phyloP scores from a whole-genome alignment of 352 stramenopile genomes.

The Phytopythium helicoides region DNA sequence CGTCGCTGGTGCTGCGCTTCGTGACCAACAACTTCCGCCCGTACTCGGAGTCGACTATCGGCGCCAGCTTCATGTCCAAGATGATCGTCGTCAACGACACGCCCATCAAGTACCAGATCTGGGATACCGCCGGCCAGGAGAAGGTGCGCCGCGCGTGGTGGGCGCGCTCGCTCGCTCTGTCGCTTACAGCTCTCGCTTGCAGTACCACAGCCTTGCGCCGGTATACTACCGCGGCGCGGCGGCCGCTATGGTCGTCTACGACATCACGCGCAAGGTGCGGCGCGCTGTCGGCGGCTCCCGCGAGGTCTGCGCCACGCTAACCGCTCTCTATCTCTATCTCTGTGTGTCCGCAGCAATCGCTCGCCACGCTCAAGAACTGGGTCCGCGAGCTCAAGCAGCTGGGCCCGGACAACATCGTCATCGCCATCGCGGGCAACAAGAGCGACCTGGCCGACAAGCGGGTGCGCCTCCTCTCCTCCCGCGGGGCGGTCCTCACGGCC shows the following conservation, averaged over 20 bases:
- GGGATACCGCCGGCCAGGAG: slow-evolving; percentile 98
- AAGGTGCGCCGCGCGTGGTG: too few species aligned
- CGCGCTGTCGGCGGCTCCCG: slow-evolving; percentile 19
- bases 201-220: slow-evolving; percentile 95
- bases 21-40: slow-evolving; percentile 97
- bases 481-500: neutral
- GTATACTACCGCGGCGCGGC: slow-evolving; percentile 99
- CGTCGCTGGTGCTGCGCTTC: slow-evolving; percentile 94
- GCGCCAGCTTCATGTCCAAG: slow-evolving; percentile 97
- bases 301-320: slow-evolving; percentile 1
- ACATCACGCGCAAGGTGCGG: slow-evolving; percentile 94
- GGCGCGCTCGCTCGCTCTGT: too few species aligned
- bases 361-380: slow-evolving; percentile 95
- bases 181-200: too few species aligned
- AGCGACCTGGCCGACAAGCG: slow-evolving; percentile 89
- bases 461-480: too few species aligned
- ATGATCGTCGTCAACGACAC: slow-evolving; percentile 92
- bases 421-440: slow-evolving; percentile 96
- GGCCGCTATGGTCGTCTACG: slow-evolving; percentile 97
- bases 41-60: slow-evolving; percentile 96
- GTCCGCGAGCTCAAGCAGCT: slow-evolving; percentile 92
- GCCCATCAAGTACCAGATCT: slow-evolving; percentile 97
- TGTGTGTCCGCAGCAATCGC: slow-evolving; percentile 83
- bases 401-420: slow-evolving; percentile 92
- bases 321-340: too few species aligned